phyloP scores from a whole-genome alignment of 2,329 filamentous ascomycete genomes.

The Cercospora berteroae region DNA sequence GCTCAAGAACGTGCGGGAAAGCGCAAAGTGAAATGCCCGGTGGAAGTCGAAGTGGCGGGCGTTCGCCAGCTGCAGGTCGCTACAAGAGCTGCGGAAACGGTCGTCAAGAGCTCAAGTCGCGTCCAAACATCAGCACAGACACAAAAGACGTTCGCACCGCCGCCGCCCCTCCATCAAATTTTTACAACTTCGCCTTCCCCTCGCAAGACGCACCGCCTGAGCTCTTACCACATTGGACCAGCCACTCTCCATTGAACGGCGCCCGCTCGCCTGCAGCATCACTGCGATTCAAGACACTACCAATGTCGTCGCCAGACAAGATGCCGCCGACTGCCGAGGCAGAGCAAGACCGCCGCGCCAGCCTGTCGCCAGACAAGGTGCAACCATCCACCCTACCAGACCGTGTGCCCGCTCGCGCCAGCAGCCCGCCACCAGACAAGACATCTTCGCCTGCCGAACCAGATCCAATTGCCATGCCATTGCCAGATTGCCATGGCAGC shows the following conservation, averaged over 20 bases:
- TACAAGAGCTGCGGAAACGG: background rate
- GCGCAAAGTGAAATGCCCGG: background rate
- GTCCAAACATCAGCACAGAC: background rate
- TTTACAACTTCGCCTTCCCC: background rate
- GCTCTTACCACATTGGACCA: background rate
- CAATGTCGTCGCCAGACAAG: background rate
- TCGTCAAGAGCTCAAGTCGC: background rate
- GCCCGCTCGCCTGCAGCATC: background rate
- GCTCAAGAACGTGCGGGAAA: background rate
- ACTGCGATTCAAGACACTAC: background rate
- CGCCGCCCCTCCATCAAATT: background rate
- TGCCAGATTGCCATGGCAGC: background rate
- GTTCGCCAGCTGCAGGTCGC: background rate
- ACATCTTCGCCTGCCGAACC: background rate
- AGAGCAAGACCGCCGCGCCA: background rate
- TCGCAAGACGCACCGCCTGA: background rate
- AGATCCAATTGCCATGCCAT: background rate
- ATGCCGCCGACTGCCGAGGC: background rate
- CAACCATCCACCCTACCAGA: background rate
- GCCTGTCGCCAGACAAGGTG: background rate
- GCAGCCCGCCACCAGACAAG: background rate
- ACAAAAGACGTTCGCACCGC: background rate
- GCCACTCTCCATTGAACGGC: background rate
- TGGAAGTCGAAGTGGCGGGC: background rate
- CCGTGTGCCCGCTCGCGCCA: background rate